These are phyloP conservation scores for Colletotrichum falcatum DNA, from an alignment of 2,329 filamentous ascomycete species.

Conservation along the genomic window DNA sequence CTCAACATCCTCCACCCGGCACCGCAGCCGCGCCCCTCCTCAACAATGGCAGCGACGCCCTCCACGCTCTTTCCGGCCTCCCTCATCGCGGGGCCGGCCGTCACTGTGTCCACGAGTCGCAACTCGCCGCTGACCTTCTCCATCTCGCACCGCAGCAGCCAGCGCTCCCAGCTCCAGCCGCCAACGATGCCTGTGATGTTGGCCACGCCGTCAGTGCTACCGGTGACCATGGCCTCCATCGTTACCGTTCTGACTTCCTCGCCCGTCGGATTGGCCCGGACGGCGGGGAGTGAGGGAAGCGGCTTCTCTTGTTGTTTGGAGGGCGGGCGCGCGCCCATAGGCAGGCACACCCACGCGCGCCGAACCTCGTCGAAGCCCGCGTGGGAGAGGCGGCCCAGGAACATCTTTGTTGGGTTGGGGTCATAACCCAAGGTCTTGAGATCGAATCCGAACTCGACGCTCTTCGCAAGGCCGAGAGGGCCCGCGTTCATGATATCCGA, in stretches of 20 bases:
- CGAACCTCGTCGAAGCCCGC: conserved; percentile 85
- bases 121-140: conserved; percentile 81
- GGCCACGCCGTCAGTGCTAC: conserved; percentile 77
- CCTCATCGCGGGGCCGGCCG: conserved; percentile 61
- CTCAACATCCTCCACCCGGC: conserved; percentile 72
- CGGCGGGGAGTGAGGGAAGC: conserved; percentile 29
- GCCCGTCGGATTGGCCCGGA: conserved; percentile 53
- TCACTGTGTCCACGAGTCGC: conserved; percentile 65
- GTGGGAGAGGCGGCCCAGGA: conserved; percentile 78
- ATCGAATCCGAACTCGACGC: conserved; percentile 91
- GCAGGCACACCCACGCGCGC: conserved; percentile 89
- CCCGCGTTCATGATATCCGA: conserved; percentile 90
- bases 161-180: conserved; percentile 95
- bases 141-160: conserved; percentile 88
- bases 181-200: conserved; percentile 85
- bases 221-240: conserved; percentile 71
- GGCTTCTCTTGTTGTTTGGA: conserved; percentile 48
- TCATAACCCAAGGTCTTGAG: conserved; percentile 93
- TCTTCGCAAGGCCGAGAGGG: conserved; percentile 81
- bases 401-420: conserved; percentile 83
- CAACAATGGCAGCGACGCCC: conserved; percentile 69
- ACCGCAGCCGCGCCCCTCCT: conserved; percentile 71
- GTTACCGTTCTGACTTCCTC: conserved; percentile 60
- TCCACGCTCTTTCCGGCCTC: conserved; percentile 71
- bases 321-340: conserved; percentile 73